phyloP scores from a whole-genome alignment of 2,329 filamentous ascomycete genomes.

The Dryadomyces quercus-mongolicae region DNA sequence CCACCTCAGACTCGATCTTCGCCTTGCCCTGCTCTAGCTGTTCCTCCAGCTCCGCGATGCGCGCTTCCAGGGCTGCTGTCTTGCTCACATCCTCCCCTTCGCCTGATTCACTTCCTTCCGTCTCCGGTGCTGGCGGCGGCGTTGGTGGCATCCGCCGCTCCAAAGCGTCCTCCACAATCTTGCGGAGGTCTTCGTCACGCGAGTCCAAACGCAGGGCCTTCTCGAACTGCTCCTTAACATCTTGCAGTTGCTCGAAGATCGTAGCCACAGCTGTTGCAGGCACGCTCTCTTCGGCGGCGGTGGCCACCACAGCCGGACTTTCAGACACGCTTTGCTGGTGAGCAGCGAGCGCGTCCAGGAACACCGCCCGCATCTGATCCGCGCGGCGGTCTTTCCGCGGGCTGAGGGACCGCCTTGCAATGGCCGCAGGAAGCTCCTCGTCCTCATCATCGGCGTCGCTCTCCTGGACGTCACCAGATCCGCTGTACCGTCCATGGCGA shows the following conservation, averaged over 20 bases:
- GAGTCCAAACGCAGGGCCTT: slow-evolving; percentile 30
- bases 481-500: slow-evolving; percentile 48
- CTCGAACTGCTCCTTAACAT: slow-evolving; percentile 44
- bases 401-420: slow-evolving; percentile 57
- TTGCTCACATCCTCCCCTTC: slow-evolving; percentile 35
- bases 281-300: background rate
- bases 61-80: slow-evolving; percentile 45
- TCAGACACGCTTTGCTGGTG: slow-evolving; percentile 27
- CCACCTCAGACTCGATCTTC: slow-evolving; percentile 35
- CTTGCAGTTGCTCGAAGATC: slow-evolving; percentile 55
- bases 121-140: slow-evolving; percentile 20
- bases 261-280: slow-evolving; percentile 29
- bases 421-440: slow-evolving; percentile 49
- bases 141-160: slow-evolving; percentile 42
- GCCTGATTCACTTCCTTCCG: slow-evolving; percentile 22
- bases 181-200: slow-evolving; percentile 42
- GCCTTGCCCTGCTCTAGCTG: slow-evolving; percentile 35
- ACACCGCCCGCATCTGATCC: slow-evolving; percentile 65
- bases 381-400: slow-evolving; percentile 66
- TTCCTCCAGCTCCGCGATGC: slow-evolving; percentile 48
- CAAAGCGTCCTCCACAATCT: slow-evolving; percentile 51
- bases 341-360: slow-evolving; percentile 59
- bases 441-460: slow-evolving; percentile 95
- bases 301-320: no score
- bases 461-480: slow-evolving; percentile 58